Conservation (phyloP, 257 asterid species). For the Capsicum chinense region DNA sequence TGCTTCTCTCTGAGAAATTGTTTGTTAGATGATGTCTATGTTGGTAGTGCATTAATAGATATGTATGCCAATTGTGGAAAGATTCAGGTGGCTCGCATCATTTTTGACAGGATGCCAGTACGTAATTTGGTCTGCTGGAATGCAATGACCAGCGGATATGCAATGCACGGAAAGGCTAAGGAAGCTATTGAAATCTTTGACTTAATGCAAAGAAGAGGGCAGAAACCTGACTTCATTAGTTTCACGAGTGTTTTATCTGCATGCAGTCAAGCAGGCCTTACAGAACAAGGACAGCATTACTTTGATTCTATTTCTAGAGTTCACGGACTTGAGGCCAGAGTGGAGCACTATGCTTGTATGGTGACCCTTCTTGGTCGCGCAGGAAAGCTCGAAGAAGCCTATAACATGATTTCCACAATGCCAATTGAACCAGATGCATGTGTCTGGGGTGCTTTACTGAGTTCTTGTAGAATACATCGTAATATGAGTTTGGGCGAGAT, state of each 20-base stretch:
- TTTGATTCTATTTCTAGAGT: constrained; percentile 67
- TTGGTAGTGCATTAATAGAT: constrained; percentile 82
- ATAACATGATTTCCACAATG: constrained; percentile 66
- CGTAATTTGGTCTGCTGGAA: constrained; percentile 90
- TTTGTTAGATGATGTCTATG: constrained; percentile 59
- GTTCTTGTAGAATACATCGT: constrained; percentile 81
- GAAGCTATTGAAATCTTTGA: constrained; percentile 63
- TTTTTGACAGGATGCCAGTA: constrained; percentile 62
- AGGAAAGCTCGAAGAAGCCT: constrained; percentile 85
- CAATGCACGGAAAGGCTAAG: constrained; percentile 79
- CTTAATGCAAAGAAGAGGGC: constrained; percentile 63
- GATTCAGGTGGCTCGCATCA: constrained; percentile 57
- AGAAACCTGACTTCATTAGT: constrained; percentile 73
- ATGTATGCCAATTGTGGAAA: constrained; percentile 94
- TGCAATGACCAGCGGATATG: constrained; percentile 78
- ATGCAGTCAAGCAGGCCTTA: constrained; percentile 78
- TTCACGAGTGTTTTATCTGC: constrained; percentile 87
- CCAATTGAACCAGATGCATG: constrained; percentile 86
- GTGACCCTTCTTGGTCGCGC: constrained; percentile 89
- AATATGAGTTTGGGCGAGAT: constrained; percentile 70
- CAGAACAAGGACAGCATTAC: constrained; percentile 61
- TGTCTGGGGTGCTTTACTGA: constrained; percentile 89
- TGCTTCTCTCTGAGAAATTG: constrained; percentile 69
- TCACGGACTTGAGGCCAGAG: constrained; percentile 62
- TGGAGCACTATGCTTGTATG: constrained; percentile 89